Evolutionary conservation across 768 basidiomycete species (phyloP), one percentile per base, ranked within the genome.

Genomic region (Lentinus tigrinus): DNA sequence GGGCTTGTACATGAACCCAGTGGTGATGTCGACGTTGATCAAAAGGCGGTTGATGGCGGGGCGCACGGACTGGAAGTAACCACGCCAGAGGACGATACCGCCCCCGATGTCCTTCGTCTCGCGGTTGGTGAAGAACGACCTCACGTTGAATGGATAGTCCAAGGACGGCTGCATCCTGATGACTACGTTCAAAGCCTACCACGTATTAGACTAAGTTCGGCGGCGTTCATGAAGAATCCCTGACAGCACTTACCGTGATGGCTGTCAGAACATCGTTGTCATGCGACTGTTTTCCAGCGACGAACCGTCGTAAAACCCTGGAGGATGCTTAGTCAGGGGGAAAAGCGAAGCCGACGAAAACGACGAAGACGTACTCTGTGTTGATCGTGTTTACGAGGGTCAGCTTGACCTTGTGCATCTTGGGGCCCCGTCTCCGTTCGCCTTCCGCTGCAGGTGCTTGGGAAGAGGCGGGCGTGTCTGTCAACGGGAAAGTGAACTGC

Each of bases 41-140:
- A 91, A 69, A 64, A 93, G 79, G 0, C 74, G 74, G 0, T 83
- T 83, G 17, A 85, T 77, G 0, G 81, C 82, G 3, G 90, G 89
- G 21, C 91, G 78, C 14, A 91, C 79, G 0, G 87, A 88, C 67
- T 92, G 91, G 72, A 93, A 92, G 54, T 88, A 91, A 0, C 91
- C 91, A 3, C 90, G 78, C 89, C 89, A 89, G 0, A 91, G 77
- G 16, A 83, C 79, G 3, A 93, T 76, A 0, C 91, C 90, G 0
- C 69, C 67, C 0, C 89, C 87, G 26, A 91, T 82, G 50, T 74
- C 71, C 46, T 74, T 78, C 10, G 72, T 78, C 52, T 84, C 88
- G 1, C 72, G 68, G 23, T 81, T 71, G 0, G 86, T 87, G 69
- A 86, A 93, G 72, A 93, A 91, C 0, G 88, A 89, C 0, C 90